Evolutionary conservation across 345 rosid species (phyloP).

Genomic region (Brassica nigra): DNA sequence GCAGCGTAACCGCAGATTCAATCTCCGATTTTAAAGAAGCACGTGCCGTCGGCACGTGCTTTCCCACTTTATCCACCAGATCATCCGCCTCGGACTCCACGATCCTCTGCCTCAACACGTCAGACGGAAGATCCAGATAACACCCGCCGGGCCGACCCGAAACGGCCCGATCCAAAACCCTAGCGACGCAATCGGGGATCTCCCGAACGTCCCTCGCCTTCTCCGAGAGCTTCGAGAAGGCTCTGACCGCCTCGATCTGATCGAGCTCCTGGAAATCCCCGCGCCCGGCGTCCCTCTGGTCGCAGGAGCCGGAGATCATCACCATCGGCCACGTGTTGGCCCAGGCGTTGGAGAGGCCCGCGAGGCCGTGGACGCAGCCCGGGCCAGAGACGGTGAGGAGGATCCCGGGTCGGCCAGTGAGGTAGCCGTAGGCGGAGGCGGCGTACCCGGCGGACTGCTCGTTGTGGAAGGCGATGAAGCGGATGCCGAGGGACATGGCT

Average conservation of each 20-base stretch:
- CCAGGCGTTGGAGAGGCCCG: conserved; percentile 92
- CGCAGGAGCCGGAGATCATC: conserved; percentile 93
- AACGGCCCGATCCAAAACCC: conserved; percentile 66
- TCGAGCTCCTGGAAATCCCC: conserved; percentile 98
- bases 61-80: conserved; percentile 42
- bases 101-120: conserved; percentile 77
- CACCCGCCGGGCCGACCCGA: conserved; percentile 91
- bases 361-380: conserved; percentile 95
- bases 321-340: conserved; percentile 86
- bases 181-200: conserved; percentile 71
- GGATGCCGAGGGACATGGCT: conserved; percentile 74
- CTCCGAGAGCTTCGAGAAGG: conserved; percentile 71
- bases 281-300: conserved; percentile 74
- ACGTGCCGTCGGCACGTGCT: conserved; percentile 7
- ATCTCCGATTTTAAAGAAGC: conserved; percentile 50
- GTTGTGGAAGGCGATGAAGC: conserved; percentile 94
- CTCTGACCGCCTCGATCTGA: conserved; percentile 79
- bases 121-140: conserved; percentile 85
- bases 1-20: conserved; percentile 60
- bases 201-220: conserved; percentile 67
- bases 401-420: conserved; percentile 78
- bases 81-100: conserved; percentile 67
- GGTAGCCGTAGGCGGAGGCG: conserved; percentile 94
- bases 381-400: conserved; percentile 96
- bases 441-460: conserved; percentile 99